A percentile compares a stretch with the other conserved stretches of the same genome.
These are phyloP conservation scores for Backusella mclennaniae DNA, from an alignment of 192 early-diverging fungal genomes.

Conservation along the genomic window DNA sequence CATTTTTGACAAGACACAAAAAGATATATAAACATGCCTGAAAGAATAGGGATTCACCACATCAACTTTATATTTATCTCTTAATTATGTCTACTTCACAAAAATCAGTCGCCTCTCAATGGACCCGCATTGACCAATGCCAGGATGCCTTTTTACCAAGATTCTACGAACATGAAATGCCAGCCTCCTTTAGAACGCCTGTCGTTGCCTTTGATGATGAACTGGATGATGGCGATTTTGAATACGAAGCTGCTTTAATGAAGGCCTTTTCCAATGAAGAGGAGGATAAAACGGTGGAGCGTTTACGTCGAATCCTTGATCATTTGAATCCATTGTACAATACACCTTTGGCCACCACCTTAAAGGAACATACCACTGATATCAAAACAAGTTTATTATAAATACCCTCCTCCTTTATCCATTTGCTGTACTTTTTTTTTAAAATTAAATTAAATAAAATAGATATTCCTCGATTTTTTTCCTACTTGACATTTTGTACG, in stretches of 20 bases:
- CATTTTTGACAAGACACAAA: not conserved
- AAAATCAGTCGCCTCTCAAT: not conserved
- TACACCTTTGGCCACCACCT: not conserved
- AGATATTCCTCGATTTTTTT: not conserved
- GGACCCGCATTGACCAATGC: not conserved
- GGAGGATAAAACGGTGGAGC: not conserved
- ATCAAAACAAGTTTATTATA: not conserved
- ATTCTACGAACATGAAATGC: not conserved
- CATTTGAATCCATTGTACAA: not conserved
- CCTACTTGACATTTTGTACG: not conserved
- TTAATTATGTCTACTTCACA: not conserved
- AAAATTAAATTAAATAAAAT: not conserved
- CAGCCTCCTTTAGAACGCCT: not conserved
- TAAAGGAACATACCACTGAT: not conserved
- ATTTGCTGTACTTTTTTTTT: not conserved
- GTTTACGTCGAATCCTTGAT: not conserved
- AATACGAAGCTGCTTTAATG: not conserved
- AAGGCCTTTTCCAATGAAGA: not conserved
- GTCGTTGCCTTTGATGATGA: not conserved
- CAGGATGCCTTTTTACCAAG: not conserved
- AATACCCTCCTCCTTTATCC: not conserved
- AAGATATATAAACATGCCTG: not conserved
- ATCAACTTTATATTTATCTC: not conserved
- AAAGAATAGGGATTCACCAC: not conserved
- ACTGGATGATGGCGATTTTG: not conserved